phyloP scores from a whole-genome alignment of 345 rosid genomes.

The Lagerstroemia speciosa region DNA sequence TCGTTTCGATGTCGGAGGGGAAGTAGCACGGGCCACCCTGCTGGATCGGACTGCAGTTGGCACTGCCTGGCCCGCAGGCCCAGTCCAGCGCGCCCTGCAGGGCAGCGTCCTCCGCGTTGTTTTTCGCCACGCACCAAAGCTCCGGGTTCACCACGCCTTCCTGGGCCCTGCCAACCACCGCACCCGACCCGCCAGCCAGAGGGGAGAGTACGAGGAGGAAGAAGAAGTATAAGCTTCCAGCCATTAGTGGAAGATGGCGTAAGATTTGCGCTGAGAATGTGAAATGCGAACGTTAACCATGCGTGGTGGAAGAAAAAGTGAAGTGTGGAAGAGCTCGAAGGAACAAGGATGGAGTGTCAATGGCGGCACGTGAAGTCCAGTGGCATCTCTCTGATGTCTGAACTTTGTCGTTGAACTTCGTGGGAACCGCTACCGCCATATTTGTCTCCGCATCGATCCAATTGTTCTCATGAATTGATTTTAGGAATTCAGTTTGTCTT shows the following conservation, averaged over 20 bases:
- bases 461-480: too few relatives aligned
- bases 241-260: slow-evolving; percentile 1
- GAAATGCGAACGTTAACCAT: slow-evolving; percentile 16
- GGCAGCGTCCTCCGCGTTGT: slow-evolving; percentile 59
- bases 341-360: not conserved
- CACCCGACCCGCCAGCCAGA: slow-evolving; percentile 1
- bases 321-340: too few relatives aligned
- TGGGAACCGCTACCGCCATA: not conserved
- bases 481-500: too few relatives aligned
- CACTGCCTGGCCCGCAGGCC: slow-evolving; percentile 74
- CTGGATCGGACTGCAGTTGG: slow-evolving; percentile 53
- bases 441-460: not conserved
- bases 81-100: slow-evolving; percentile 62
- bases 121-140: slow-evolving; percentile 73
- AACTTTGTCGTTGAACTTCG: not conserved
- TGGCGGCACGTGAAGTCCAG: not conserved
- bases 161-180: not conserved
- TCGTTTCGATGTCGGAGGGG: slow-evolving; percentile 36
- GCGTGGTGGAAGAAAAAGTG: not conserved
- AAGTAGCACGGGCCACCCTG: slow-evolving; percentile 62
- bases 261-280: not conserved
- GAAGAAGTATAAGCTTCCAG: slow-evolving; percentile 8
- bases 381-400: not conserved
- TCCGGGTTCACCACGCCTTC: slow-evolving; percentile 19
- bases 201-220: not conserved